Evolutionary conservation across 2,329 filamentous ascomycete genomes (phyloP).

Genomic region (Atkinsonella hypoxylon): DNA sequence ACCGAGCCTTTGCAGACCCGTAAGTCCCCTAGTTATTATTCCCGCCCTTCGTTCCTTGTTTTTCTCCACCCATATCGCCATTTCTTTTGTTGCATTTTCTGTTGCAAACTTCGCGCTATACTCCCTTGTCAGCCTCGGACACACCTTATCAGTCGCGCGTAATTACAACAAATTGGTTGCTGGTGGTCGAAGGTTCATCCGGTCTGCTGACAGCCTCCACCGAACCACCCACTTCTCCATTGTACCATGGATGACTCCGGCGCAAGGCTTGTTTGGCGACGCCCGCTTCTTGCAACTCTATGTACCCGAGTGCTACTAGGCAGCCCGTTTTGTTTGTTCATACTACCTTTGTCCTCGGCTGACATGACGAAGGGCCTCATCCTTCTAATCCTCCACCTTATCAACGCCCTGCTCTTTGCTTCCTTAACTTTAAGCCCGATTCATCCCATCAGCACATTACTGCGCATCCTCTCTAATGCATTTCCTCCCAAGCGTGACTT

Average conservation of each 20-base stretch:
- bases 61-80: neutral
- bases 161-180: neutral
- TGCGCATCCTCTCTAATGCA: neutral
- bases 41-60: neutral
- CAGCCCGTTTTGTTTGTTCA: neutral
- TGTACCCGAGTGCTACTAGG: neutral
- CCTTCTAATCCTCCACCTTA: neutral
- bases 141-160: neutral
- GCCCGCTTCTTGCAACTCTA: no score
- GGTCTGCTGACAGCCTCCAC: neutral
- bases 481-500: neutral
- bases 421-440: neutral
- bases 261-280: neutral
- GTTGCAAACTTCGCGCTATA: neutral
- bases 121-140: neutral
- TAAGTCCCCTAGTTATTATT: constrained; percentile 2
- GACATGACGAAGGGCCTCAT: neutral
- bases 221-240: neutral
- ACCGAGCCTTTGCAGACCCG: constrained; percentile 12
- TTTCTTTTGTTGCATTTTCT: neutral
- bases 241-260: neutral
- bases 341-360: neutral
- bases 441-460: neutral
- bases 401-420: neutral
- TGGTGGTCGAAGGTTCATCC: neutral